Percentiles rank a stretch among this genome's conserved stretches.
phyloP scores from a whole-genome alignment of 176 grass and related monocot genomes.

The Ensete ventricosum region DNA sequence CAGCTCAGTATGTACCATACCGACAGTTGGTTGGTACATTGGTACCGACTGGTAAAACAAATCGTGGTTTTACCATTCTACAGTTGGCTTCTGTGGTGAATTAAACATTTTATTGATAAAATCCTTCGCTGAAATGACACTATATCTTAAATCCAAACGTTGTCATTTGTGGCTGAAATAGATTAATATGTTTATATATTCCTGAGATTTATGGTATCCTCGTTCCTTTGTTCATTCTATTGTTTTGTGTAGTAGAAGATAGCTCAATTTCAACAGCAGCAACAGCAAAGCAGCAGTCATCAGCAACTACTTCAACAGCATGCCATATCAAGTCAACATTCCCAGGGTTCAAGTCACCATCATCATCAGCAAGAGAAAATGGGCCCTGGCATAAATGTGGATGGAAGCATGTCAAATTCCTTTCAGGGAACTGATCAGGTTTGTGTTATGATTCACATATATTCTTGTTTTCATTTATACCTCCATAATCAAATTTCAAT shows the following conservation, averaged over 20 bases:
- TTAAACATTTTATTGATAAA: too few species aligned
- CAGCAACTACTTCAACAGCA: conserved; percentile 54
- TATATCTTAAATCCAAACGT: too few species aligned
- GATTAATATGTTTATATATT: too few species aligned
- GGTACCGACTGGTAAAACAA: too few species aligned
- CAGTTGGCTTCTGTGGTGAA: too few species aligned
- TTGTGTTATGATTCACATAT: background rate
- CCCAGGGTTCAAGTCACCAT: conserved; percentile 51
- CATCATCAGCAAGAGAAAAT: conserved; percentile 50
- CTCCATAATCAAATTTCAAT: background rate
- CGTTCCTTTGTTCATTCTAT: conserved; percentile 9
- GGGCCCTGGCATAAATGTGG: conserved; percentile 37
- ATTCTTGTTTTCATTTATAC: background rate
- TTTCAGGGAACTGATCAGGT: conserved; percentile 66
- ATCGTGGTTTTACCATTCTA: too few species aligned
- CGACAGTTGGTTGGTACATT: too few species aligned
- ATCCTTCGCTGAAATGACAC: too few species aligned
- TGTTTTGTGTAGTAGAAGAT: conserved; percentile 64
- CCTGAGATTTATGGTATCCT: background rate
- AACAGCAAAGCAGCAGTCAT: conserved; percentile 45
- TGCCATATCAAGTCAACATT: conserved; percentile 48
- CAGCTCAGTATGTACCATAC: too few species aligned
- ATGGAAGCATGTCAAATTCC: conserved; percentile 42
- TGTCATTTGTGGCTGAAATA: too few species aligned
- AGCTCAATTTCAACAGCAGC: conserved; percentile 72